Base-by-base conservation (phyloP, 768 basidiomycete genomes). In the Erythrobasidium yunnanense region DNA sequence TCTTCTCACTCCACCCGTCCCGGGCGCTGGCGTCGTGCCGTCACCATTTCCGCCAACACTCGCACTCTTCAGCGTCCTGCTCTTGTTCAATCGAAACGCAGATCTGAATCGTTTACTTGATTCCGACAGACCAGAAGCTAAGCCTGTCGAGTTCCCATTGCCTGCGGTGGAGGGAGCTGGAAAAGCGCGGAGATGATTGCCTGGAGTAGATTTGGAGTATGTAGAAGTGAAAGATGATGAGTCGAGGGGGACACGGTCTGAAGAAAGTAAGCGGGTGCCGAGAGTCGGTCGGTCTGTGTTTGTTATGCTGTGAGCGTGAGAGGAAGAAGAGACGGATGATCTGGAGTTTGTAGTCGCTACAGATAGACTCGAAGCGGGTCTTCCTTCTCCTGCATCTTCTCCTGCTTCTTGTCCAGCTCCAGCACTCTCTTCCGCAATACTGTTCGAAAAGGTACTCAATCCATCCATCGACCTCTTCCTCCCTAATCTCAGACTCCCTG, bases 21-120 rank as follows among this genome's bases (percentile, higher is more conserved):
- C 29, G n/a, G 60, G 46, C 23, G 60, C 60, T 13, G 23, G 47
- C 4, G 45, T 49, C 49, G n/a, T 34, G 32, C 32, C 27, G 5
- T 13, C 8, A 5, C 27, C 45, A 27, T 20, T 13, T 3, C 38
- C 30, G 17, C 18, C 58, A 49, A 49, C n/a, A 50, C 30, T 51
- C 15, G 60, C 47, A 23, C 27, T 35, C 23, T 32, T 22, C 2
- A n/a, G 32, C 32, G 47, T 49, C 49, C 60, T 63, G 46, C 51
- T 47, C 20, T 51, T 68, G 22, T 68, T 68, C 13, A 68, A 29
- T 18, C 67, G 23, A 53, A 68, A 68, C 30, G 67, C 67, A 25
- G 34, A 46, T 23, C 67, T 7, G 46, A 68, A 68, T 7, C 67
- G 67, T 30, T 62, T 62, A 34, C 33, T 45, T 15, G 45, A 50